Base-by-base conservation (phyloP, 108 stramenopile genomes). In the Nitzschia inconspicua region DNA sequence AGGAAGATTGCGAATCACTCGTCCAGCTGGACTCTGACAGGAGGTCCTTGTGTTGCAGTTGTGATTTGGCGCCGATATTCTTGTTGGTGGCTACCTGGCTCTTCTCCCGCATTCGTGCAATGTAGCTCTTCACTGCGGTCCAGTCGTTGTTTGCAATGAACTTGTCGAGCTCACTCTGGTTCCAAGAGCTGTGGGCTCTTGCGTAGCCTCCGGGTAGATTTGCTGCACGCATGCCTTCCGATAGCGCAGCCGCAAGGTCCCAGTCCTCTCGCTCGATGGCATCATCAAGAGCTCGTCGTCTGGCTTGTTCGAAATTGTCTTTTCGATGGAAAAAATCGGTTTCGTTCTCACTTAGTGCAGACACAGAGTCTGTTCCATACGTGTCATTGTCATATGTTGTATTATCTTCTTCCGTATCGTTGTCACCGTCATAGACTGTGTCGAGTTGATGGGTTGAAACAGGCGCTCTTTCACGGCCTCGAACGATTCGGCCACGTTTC, bases 91-190 rank as follows among this genome's bases (percentile, higher is more conserved):
- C 27, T 8, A 49, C 44, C 32, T 49, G 43, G 8, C 54, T 59
- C 20, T 27, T 47, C 41, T 65, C 61, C 8, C 77, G 66, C 83
- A 83, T 82, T 35, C 63, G 63, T n/a, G 75, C 77, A 57, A 90
- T 86, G 54, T 86, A 86, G 28, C 60, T 63, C 34, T 84, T 53
- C 2, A 90, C 89, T 9, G 85, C 82, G 19, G 67, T 71, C 89
- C 89, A 90, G 58, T 90, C 84, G 48, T 90, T 80, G 34, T 83
- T 76, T 36, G 89, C 76, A 49, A 90, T 90, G 50, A 85, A 85
- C 22, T 49, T 75, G 60, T 90, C 89, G 7, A 90, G 49, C 32
- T 86, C 85, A 49, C 72, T 74, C 44, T 86, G 79, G 6, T 77
- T 77, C 80, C 78, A 86, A 2, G 68, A 48, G 2, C 29, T 25